phyloP scores from a whole-genome alignment of 2,329 filamentous ascomycete species.

The Tolypocladium cylindrosporum region DNA sequence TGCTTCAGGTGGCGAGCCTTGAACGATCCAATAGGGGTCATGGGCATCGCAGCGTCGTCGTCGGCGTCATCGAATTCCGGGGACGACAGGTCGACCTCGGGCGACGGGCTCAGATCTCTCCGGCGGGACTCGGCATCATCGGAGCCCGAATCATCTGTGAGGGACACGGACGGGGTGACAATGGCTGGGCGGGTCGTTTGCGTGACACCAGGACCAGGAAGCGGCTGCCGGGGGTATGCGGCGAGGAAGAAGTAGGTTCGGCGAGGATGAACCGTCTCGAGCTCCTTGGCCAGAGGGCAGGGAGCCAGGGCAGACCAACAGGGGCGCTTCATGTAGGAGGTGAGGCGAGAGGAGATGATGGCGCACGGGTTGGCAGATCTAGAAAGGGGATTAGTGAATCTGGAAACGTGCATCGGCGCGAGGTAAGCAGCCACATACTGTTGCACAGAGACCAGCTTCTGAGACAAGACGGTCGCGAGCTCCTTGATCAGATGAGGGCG shows the following conservation, averaged over 20 bases:
- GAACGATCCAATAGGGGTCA: slow-evolving; percentile 55
- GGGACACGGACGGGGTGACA: slow-evolving; percentile 75
- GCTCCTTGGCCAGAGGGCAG: slow-evolving; percentile 86
- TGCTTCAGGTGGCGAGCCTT: slow-evolving; percentile 34
- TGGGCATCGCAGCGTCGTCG: slow-evolving; percentile 47
- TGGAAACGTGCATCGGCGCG: slow-evolving; percentile 6
- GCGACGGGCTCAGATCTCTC: slow-evolving; percentile 73
- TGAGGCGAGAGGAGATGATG: slow-evolving; percentile 86
- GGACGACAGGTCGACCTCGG: slow-evolving; percentile 83
- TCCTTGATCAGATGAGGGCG: slow-evolving; percentile 92
- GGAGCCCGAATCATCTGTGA: slow-evolving; percentile 38
- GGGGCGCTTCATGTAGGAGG: slow-evolving; percentile 79
- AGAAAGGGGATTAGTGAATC: slow-evolving; percentile 18
- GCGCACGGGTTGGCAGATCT: slow-evolving; percentile 94
- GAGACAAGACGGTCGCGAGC: slow-evolving; percentile 69
- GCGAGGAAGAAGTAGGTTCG: slow-evolving; percentile 96
- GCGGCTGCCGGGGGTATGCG: slow-evolving; percentile 71
- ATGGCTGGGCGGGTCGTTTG: slow-evolving; percentile 33
- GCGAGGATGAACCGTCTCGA: slow-evolving; percentile 84
- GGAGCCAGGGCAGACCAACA: slow-evolving; percentile 68
- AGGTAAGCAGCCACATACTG: slow-evolving; percentile 54
- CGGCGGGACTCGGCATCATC: slow-evolving; percentile 64
- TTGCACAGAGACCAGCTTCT: slow-evolving; percentile 72
- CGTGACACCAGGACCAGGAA: slow-evolving; percentile 43
- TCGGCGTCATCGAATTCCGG: slow-evolving; percentile 73